A percentile compares a stretch with the other conserved stretches of the same genome.
phyloP scores from a whole-genome alignment of 768 basidiomycete species.

The Sutorius australiensis region DNA sequence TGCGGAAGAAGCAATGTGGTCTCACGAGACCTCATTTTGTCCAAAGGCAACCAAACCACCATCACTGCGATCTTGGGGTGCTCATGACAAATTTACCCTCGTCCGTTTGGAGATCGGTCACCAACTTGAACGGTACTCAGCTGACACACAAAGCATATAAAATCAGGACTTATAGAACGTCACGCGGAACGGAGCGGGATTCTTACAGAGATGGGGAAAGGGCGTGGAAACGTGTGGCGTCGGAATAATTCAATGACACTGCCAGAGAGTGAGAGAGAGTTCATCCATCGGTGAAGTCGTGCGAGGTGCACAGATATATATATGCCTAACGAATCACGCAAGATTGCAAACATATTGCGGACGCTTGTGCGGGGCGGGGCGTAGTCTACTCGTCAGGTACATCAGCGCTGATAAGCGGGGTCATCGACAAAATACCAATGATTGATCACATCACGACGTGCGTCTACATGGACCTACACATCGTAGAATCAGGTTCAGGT shows the following conservation, averaged over 20 bases:
- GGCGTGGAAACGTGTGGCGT: background rate
- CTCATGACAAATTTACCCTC: background rate
- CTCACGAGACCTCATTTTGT: background rate
- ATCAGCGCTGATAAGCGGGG: too few relatives aligned
- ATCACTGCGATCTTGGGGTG: background rate
- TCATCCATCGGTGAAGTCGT: background rate
- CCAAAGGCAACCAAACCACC: background rate
- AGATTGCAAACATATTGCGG: background rate
- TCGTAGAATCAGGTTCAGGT: too few relatives aligned
- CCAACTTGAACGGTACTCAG: background rate
- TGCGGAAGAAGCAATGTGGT: background rate
- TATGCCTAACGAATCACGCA: background rate
- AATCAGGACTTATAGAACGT: too few relatives aligned
- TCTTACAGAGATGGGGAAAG: background rate
- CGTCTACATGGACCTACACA: too few relatives aligned
- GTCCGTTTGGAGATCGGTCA: too few relatives aligned
- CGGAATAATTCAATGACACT: background rate
- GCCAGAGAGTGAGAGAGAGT: background rate
- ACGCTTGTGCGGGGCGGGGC: background rate
- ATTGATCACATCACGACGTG: too few relatives aligned
- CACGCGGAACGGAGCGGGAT: background rate
- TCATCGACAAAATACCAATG: too few relatives aligned
- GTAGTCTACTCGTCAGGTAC: too few relatives aligned
- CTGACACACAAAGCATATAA: background rate
- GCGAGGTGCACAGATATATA: background rate